A percentile compares a stretch with the other conserved stretches of the same genome.
phyloP scores from a whole-genome alignment of 441 rosid species.

The Euphorbia corollata region DNA sequence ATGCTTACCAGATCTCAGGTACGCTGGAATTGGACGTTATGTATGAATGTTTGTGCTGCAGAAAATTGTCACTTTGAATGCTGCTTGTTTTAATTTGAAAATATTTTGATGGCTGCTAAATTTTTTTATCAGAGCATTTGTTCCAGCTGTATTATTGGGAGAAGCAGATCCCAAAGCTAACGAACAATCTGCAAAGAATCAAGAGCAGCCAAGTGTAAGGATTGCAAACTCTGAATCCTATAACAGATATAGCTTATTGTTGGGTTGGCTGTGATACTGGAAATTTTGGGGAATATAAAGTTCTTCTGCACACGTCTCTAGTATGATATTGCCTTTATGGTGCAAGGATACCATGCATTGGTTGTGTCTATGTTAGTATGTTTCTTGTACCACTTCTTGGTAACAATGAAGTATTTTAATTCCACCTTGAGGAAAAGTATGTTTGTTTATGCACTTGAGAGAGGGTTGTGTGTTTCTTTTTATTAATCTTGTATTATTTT shows the following conservation, averaged over 20 bases:
- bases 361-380: not conserved
- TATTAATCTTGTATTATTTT: slow-evolving; percentile 13
- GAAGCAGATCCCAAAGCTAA: slow-evolving; percentile 77
- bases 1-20: slow-evolving; percentile 97
- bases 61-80: not conserved
- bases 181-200: slow-evolving; percentile 67
- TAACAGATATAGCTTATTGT: not conserved
- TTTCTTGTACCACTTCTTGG: too few relatives aligned
- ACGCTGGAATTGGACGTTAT: slow-evolving; percentile 22
- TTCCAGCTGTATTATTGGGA: slow-evolving; percentile 94
- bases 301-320: not conserved
- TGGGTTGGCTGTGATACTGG: not conserved
- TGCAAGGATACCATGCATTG: not conserved
- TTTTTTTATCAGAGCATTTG: slow-evolving; percentile 72
- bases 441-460: not conserved
- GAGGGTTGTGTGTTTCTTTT: slow-evolving; percentile 3
- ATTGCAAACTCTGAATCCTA: slow-evolving; percentile 22
- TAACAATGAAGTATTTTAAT: too few relatives aligned
- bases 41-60: not conserved
- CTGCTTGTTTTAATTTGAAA: not conserved
- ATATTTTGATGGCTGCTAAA: slow-evolving; percentile 7
- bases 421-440: not conserved
- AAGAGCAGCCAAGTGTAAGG: slow-evolving; percentile 72
- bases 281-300: not conserved
- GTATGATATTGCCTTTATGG: not conserved